phyloP scores from a whole-genome alignment of 176 grass and related monocot species.

The Luzula sylvatica region DNA sequence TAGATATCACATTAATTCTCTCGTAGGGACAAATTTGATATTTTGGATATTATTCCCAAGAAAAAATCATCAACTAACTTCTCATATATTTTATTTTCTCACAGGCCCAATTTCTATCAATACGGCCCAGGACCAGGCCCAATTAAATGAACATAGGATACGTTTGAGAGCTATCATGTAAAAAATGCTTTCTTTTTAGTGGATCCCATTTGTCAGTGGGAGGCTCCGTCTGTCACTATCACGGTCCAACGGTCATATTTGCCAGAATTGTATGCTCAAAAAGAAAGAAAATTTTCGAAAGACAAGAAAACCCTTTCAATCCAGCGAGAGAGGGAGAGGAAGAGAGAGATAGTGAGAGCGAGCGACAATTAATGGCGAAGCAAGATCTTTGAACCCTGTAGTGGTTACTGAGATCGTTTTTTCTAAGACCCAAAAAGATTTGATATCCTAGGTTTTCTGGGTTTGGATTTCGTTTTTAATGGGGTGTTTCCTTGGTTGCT shows the following conservation, averaged over 20 bases:
- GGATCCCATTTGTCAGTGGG: not conserved
- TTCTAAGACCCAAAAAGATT: not conserved
- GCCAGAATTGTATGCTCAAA: not conserved
- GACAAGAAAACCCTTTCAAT: conserved; percentile 10
- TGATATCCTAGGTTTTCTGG: conserved; percentile 14
- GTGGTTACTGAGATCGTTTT: not conserved
- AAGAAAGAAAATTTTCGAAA: not conserved
- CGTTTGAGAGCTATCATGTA: not conserved
- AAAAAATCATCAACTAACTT: too few species aligned
- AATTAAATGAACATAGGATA: conserved; percentile 5
- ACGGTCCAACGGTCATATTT: conserved; percentile 37
- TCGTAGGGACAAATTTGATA: too few species aligned
- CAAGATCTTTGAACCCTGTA: not conserved
- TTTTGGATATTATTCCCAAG: too few species aligned
- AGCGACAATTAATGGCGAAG: conserved; percentile 19
- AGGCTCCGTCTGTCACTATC: conserved; percentile 10
- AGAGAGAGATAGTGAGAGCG: not conserved
- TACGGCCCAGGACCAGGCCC: too few species aligned
- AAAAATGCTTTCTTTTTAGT: too few species aligned
- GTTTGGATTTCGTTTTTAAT: conserved; percentile 24
- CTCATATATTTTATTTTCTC: too few species aligned
- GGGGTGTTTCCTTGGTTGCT: conserved; percentile 98
- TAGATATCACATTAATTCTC: too few species aligned
- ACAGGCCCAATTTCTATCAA: too few species aligned
- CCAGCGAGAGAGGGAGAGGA: not conserved